Evolutionary conservation across 257 asterid genomes (phyloP).

Genomic region (Vinca minor): DNA sequence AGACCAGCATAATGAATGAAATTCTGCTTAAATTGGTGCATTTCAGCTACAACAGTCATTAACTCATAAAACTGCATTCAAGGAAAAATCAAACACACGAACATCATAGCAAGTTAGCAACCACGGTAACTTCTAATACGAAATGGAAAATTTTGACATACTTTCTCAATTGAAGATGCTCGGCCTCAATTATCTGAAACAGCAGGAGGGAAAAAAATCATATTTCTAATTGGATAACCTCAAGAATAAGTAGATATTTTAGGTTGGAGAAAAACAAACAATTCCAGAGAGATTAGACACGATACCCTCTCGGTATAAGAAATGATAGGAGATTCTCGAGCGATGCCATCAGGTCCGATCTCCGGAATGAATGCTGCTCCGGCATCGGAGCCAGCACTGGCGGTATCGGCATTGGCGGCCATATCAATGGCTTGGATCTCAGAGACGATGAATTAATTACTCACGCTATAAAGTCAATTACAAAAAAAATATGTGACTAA

Average conservation of each 20-base stretch:
- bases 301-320: constrained; percentile 78
- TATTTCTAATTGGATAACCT: not conserved
- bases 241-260: no score
- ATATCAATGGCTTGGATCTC: constrained; percentile 20
- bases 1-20: not conserved
- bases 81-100: not conserved
- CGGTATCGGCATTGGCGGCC: constrained; percentile 35
- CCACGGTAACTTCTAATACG: not conserved
- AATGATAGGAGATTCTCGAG: constrained; percentile 66
- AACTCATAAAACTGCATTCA: not conserved
- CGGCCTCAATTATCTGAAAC: constrained; percentile 67
- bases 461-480: no score
- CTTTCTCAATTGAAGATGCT: constrained; percentile 88
- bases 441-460: not conserved
- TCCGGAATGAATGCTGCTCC: constrained; percentile 40
- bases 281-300: not conserved
- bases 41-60: not conserved
- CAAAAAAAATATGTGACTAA: not conserved
- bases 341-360: constrained; percentile 92
- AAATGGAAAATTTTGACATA: constrained; percentile 29
- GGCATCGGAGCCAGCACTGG: no score
- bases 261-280: not conserved
- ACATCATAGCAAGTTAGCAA: no score
- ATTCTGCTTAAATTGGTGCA: not conserved
- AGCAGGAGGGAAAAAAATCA: constrained; percentile 25